These are phyloP conservation scores for Kondoa malvinella DNA, from an alignment of 768 basidiomycete species.

Conservation along the genomic window DNA sequence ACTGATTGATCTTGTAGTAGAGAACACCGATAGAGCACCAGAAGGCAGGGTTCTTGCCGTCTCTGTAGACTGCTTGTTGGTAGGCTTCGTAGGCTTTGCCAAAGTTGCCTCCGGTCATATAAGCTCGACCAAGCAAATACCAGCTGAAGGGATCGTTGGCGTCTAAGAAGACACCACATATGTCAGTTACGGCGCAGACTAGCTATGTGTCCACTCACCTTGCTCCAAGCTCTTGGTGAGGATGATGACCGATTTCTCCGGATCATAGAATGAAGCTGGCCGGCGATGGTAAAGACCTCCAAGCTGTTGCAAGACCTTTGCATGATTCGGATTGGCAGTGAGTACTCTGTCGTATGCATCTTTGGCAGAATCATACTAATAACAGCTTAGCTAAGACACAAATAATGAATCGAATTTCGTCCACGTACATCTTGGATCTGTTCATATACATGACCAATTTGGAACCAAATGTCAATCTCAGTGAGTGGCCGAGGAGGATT, in stretches of 20 bases:
- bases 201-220: constrained; percentile 40
- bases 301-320: constrained; percentile 92
- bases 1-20: constrained; percentile 99
- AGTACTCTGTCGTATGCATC: constrained; percentile 95
- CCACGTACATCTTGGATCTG: constrained; percentile 78
- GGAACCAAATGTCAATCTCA: constrained; percentile 98
- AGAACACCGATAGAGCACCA: constrained; percentile 99
- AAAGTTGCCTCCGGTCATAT: constrained; percentile 96
- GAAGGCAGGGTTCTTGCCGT: constrained; percentile 96
- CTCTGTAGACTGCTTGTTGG: constrained; percentile 96
- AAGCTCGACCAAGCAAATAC: constrained; percentile 95
- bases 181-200: neutral
- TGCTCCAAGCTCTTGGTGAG: constrained; percentile 89
- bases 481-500: constrained; percentile 91
- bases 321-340: constrained; percentile 76
- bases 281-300: constrained; percentile 97
- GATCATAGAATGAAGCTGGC: constrained; percentile 84
- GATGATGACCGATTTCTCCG: constrained; percentile 82
- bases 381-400: neutral
- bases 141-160: constrained; percentile 91
- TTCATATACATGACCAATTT: constrained; percentile 96
- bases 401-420: neutral
- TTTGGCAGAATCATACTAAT: constrained; percentile 68
- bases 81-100: constrained; percentile 99
- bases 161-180: constrained; percentile 42